Base-by-base conservation (phyloP, 1,284 basidiomycete species). In the Puccinia hordei region DNA sequence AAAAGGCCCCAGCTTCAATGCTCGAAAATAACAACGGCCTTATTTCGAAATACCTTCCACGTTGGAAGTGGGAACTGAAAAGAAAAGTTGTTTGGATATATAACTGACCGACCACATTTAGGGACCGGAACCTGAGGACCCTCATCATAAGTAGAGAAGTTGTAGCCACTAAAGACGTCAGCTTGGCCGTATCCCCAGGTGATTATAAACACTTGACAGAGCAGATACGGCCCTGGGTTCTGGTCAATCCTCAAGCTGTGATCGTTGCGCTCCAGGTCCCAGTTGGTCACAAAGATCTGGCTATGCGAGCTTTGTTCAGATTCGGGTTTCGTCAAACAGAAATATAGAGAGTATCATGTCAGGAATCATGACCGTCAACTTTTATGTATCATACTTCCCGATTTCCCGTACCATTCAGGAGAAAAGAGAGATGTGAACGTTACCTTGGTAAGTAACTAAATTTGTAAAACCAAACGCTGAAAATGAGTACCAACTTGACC, bases 111-210 rank as follows among this genome's bases (percentile, higher is more conserved):
- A 59, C 57, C 55, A 73, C 77, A 80, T 46, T 80, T 9, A 41
- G 63, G 69, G 15, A 46, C 53, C 17, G 41, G 30, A 15, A 33
- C 44, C 24, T 59, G 46, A 22, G 77, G 77, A 12, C 38, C 49
- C 35, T 80, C 69, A 73, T 80, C 77, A 65, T 69, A 80, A 51
- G 59, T 63, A 1, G 68, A 61, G 41, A 80, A 80, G 41, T 72
- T 63, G 38, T 80, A 80, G 17, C 69, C 77, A 73, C 77, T 80
- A 33, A 63, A 65, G 22, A 80, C 68, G 55, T 72, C 69, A 12
- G 72, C 77, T 73, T 72, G 69, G 19, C 77, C 77, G 61, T 79
- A 79, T 17, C 41, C 53, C 77, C 77, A 79, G 13, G 68, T 72
- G 10, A 79, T 53, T 8, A 79, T 49, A n/a, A 79, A 79, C 9